A percentile compares a stretch with the other conserved stretches of the same genome.
phyloP scores from a whole-genome alignment of 805 yeast species.

The Barnettozyma siamensis region DNA sequence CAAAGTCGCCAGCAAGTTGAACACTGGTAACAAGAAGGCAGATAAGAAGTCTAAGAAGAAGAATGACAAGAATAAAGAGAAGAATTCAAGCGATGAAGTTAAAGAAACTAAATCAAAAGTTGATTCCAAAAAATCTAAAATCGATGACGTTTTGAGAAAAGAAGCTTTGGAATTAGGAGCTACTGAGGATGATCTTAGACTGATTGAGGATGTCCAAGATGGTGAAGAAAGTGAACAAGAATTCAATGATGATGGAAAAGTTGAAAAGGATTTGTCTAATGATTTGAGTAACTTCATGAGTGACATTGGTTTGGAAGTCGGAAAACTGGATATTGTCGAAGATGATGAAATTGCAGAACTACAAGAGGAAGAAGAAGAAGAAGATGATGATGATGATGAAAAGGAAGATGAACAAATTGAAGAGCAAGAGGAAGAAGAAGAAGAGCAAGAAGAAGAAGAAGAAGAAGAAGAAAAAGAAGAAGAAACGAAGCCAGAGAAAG shows the following conservation, averaged over 20 bases:
- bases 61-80: conserved; percentile 21
- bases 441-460: conserved; percentile 17
- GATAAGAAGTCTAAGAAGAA: conserved; percentile 17
- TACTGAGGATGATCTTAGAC: conserved; percentile 68
- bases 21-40: conserved; percentile 22
- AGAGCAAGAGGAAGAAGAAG: conserved; percentile 17
- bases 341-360: conserved; percentile 37
- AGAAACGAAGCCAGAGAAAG: conserved; percentile 21
- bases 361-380: conserved; percentile 26
- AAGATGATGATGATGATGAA: conserved; percentile 24
- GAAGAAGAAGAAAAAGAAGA: conserved; percentile 11
- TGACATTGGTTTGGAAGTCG: conserved; percentile 54
- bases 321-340: conserved; percentile 26
- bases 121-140: conserved; percentile 1
- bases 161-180: conserved; percentile 85
- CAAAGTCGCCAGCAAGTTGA: conserved; percentile 52
- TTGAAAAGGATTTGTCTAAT: conserved; percentile 36
- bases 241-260: conserved; percentile 27
- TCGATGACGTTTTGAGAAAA: conserved; percentile 40
- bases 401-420: conserved; percentile 14
- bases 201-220: conserved; percentile 53
- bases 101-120: conserved; percentile 1
- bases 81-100: conserved; percentile 11
- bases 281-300: conserved; percentile 63
- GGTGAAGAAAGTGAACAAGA: conserved; percentile 38